These are phyloP conservation scores for Coemansia sp. DNA, from an alignment of 192 early-diverging fungal species.

Conservation along the genomic window DNA sequence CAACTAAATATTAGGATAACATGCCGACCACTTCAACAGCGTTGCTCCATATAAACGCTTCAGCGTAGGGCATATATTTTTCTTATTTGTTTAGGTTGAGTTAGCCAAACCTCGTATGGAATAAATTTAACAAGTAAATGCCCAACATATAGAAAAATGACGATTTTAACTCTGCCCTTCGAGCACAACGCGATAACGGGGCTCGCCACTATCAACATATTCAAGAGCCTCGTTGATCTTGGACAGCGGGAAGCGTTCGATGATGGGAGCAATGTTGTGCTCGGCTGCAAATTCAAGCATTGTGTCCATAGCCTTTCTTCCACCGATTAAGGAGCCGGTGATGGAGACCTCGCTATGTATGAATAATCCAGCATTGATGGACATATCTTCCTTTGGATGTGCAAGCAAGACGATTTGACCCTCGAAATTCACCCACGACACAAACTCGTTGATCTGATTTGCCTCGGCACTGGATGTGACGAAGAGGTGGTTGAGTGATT, in stretches of 20 bases:
- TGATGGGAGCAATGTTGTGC: constrained; percentile 64
- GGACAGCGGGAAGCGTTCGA: constrained; percentile 65
- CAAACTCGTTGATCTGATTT: constrained; percentile 35
- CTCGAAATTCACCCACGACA: constrained; percentile 42
- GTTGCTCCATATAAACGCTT: no score
- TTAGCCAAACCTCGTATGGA: no score
- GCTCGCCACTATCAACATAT: constrained; percentile 57
- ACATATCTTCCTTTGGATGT: constrained; percentile 48
- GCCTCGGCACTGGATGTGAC: constrained; percentile 33
- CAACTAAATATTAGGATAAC: no score
- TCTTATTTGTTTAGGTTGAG: no score
- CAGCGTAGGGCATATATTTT: no score
- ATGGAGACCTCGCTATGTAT: constrained; percentile 49
- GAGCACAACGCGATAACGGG: constrained; percentile 69
- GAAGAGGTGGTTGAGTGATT: constrained; percentile 44
- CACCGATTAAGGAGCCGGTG: constrained; percentile 65
- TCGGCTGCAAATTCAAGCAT: constrained; percentile 71
- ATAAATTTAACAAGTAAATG: no score
- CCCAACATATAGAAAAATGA: no score
- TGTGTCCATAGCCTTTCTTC: constrained; percentile 57
- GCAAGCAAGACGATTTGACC: constrained; percentile 57
- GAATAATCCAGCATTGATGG: constrained; percentile 41
- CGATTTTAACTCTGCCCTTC: no score
- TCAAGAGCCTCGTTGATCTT: constrained; percentile 63
- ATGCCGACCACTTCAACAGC: no score